A percentile compares a stretch with the other conserved stretches of the same genome.
These are phyloP conservation scores for Phascolomyces articulosus DNA, from an alignment of 371 early-diverging fungal species.

Conservation along the genomic window DNA sequence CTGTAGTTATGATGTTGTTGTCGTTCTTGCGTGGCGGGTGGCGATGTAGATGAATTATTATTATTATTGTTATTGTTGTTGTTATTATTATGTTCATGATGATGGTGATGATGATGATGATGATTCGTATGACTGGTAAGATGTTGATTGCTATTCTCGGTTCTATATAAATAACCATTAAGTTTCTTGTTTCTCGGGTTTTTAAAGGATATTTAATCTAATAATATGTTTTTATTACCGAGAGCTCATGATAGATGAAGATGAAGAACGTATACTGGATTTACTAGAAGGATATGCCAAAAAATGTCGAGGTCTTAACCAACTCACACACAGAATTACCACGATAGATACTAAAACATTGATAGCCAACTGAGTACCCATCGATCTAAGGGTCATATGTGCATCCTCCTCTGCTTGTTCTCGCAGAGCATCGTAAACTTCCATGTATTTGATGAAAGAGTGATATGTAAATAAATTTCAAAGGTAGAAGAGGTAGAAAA, in stretches of 20 bases:
- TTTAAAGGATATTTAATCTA: too few relatives aligned
- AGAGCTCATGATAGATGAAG: neutral
- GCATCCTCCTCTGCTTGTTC: constrained; percentile 42
- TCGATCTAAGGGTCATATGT: constrained; percentile 38
- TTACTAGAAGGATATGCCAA: constrained; percentile 46
- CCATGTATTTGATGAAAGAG: constrained; percentile 11
- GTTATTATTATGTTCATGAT: neutral
- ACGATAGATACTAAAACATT: constrained; percentile 50
- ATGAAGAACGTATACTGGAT: neutral
- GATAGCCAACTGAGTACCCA: constrained; percentile 55
- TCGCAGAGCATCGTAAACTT: constrained; percentile 25
- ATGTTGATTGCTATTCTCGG: too few relatives aligned
- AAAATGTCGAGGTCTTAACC: constrained; percentile 48
- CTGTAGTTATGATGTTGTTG: neutral
- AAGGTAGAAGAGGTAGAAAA: neutral
- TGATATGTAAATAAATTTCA: too few relatives aligned
- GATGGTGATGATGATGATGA: too few relatives aligned
- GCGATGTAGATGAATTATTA: neutral
- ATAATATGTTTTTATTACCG: too few relatives aligned
- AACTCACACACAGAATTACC: constrained; percentile 45
- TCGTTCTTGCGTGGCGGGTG: too few relatives aligned
- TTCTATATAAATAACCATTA: constrained; percentile 23
- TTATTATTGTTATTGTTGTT: neutral
- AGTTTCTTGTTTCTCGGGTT: constrained; percentile 15
- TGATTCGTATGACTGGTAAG: too few relatives aligned